Evolutionary conservation across 2,329 filamentous ascomycete genomes (phyloP).

Genomic region (Claviceps paspali): DNA sequence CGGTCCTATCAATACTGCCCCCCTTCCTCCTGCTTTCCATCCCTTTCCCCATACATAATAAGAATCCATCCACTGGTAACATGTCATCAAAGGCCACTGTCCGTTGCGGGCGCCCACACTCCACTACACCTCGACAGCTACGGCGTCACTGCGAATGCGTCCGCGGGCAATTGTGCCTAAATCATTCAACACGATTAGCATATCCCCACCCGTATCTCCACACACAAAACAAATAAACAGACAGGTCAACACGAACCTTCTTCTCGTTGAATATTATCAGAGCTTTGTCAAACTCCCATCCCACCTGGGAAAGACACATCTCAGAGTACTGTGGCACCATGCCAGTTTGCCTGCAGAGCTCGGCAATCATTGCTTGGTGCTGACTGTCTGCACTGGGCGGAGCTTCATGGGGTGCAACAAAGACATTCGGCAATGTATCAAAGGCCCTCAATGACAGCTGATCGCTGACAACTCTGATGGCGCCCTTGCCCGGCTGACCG

Average conservation of each 20-base stretch:
- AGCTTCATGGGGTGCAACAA: conserved; percentile 15
- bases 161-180: conserved; percentile 13
- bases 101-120: too few relatives aligned
- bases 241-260: conserved; percentile 36
- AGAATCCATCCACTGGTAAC: not conserved
- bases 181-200: not conserved
- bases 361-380: conserved; percentile 55
- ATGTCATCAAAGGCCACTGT: too few relatives aligned
- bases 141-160: conserved; percentile 11
- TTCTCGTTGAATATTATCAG: conserved; percentile 60
- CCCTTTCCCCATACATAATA: not conserved
- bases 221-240: not conserved
- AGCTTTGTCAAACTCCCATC: conserved; percentile 68
- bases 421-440: conserved; percentile 30
- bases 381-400: conserved; percentile 21
- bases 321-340: conserved; percentile 69
- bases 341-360: conserved; percentile 61
- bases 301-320: conserved; percentile 64
- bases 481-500: conserved; percentile 46
- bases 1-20: too few relatives aligned
- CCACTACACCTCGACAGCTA: too few relatives aligned
- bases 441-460: conserved; percentile 60
- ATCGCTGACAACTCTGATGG: conserved; percentile 65
- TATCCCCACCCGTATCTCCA: not conserved
- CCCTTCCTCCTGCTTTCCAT: too few relatives aligned